These are phyloP conservation scores for Corynascus novoguineensis DNA, from an alignment of 495 filamentous ascomycete genomes.

Conservation along the genomic window DNA sequence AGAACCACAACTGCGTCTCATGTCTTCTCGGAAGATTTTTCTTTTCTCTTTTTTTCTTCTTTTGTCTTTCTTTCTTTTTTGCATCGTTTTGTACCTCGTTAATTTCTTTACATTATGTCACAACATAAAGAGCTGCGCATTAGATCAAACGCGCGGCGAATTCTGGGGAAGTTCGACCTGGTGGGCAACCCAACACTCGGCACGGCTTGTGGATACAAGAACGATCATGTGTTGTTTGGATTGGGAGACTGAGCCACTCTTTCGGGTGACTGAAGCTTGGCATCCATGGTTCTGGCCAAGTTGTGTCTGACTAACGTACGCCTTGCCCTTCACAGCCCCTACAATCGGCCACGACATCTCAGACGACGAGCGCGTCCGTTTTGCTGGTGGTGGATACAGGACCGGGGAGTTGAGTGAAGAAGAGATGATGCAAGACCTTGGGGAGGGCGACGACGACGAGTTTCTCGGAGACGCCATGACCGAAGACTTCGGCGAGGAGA, in stretches of 20 bases:
- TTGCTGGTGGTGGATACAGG: background rate
- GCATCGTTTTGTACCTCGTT: background rate
- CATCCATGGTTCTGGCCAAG: constrained; percentile 21
- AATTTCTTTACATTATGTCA: background rate
- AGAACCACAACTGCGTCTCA: no score
- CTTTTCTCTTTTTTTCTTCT: background rate
- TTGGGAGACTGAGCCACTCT: constrained; percentile 23
- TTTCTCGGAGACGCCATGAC: constrained; percentile 24
- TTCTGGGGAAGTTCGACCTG: constrained; percentile 20
- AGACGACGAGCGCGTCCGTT: constrained; percentile 14
- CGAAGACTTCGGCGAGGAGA: constrained; percentile 20
- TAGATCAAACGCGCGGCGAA: constrained; percentile 1
- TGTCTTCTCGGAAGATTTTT: background rate
- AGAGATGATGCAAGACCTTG: constrained; percentile 10
- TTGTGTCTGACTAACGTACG: constrained; percentile 23
- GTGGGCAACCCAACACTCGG: constrained; percentile 16
- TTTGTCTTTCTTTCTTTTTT: background rate
- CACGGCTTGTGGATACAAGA: constrained; percentile 13
- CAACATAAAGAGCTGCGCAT: background rate
- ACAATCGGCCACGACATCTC: constrained; percentile 13
- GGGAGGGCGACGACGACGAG: constrained; percentile 20
- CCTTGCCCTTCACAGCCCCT: constrained; percentile 5
- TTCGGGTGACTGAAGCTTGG: constrained; percentile 16
- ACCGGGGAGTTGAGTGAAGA: constrained; percentile 8
- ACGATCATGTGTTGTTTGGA: constrained; percentile 20